A percentile compares a stretch with the other conserved stretches of the same genome.
Conservation (phyloP, 75 land plant species). For the Cryptomeria japonica region DNA sequence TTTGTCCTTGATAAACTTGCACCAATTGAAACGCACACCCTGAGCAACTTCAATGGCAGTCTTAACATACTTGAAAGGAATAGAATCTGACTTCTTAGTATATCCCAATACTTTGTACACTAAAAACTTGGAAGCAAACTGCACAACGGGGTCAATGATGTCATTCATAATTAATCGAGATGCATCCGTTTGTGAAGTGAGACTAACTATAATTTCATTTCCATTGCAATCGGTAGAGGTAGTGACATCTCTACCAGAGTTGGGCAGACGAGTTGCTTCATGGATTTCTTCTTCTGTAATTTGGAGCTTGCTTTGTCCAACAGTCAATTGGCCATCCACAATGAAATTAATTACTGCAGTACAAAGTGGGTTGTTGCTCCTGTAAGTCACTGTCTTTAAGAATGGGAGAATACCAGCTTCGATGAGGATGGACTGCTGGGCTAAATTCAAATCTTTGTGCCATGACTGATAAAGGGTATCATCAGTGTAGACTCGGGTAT, state of each 20-base stretch:
- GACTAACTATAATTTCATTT: background rate
- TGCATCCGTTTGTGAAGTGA: background rate
- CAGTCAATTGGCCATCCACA: background rate
- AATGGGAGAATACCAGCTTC: background rate
- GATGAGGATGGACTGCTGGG: background rate
- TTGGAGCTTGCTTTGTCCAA: background rate
- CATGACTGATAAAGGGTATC: background rate
- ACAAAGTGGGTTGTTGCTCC: background rate
- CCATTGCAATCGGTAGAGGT: background rate
- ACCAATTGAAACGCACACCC: background rate
- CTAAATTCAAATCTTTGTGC: background rate
- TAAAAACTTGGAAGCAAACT: background rate
- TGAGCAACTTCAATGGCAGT: constrained; percentile 3
- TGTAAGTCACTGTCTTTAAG: background rate
- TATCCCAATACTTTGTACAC: background rate
- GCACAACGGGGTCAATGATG: background rate
- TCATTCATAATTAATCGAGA: background rate
- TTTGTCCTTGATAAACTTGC: background rate
- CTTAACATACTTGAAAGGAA: constrained; percentile 1
- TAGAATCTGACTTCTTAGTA: background rate
- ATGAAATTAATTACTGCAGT: background rate
- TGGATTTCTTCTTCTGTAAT: constrained; percentile 1
- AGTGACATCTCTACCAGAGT: background rate
- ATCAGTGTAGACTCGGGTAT: background rate
- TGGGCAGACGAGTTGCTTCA: background rate